A percentile compares a stretch with the other conserved stretches of the same genome.
These are phyloP conservation scores for Globisporangium okanoganense DNA, from an alignment of 352 stramenopile genomes.

Conservation along the genomic window DNA sequence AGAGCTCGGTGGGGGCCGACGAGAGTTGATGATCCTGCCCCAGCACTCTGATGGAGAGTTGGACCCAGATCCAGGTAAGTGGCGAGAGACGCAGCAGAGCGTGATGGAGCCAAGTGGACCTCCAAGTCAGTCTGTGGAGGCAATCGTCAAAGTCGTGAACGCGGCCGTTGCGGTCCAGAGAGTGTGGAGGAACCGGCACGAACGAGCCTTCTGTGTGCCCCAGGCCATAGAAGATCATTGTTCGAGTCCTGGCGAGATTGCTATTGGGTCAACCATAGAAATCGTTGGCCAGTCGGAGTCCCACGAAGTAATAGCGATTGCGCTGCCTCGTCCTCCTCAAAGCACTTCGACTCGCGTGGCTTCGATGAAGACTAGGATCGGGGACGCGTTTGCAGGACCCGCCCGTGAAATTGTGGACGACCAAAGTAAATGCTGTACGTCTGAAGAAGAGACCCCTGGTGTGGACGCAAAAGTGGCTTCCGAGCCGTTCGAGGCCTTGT, in stretches of 20 bases:
- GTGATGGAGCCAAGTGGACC: not conserved
- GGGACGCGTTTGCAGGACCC: not conserved
- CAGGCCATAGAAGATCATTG: not conserved
- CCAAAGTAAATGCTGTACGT: not conserved
- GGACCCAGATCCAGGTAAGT: no score
- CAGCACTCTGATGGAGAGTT: no score
- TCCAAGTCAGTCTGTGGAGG: not conserved
- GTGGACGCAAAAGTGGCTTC: not conserved
- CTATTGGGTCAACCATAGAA: not conserved
- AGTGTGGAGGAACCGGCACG: not conserved
- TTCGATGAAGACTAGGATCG: not conserved
- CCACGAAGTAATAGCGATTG: not conserved
- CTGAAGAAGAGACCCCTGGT: not conserved
- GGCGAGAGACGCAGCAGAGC: not conserved
- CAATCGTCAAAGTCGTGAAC: not conserved
- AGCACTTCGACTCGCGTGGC: not conserved
- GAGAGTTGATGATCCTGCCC: no score
- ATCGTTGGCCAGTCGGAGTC: not conserved
- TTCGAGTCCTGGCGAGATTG: no score
- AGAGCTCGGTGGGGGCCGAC: slow-evolving; percentile 7
- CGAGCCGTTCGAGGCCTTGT: slow-evolving; percentile 14
- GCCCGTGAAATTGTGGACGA: not conserved
- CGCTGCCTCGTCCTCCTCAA: not conserved
- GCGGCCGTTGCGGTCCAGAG: not conserved
- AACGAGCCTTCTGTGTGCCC: not conserved